Conservation (phyloP, 2,329 filamentous ascomycete species). For the Beauveria rudraprayagi region DNA sequence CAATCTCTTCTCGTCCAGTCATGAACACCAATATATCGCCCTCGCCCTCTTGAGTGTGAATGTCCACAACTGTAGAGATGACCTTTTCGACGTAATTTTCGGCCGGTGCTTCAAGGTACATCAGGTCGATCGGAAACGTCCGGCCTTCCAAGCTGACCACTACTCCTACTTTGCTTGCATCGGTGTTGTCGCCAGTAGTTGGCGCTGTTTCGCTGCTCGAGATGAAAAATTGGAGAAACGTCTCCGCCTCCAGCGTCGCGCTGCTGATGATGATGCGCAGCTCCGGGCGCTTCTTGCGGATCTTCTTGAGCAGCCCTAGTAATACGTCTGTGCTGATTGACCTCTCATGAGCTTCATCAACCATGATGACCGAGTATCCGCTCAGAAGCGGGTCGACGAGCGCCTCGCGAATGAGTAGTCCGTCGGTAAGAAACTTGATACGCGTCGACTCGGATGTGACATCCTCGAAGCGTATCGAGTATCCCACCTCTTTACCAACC, state of each 20-base stretch:
- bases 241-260: constrained; percentile 84
- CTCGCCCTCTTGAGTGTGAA: constrained; percentile 69
- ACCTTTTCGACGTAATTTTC: constrained; percentile 84
- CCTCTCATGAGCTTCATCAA: constrained; percentile 93
- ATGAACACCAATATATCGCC: constrained; percentile 90
- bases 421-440: constrained; percentile 95
- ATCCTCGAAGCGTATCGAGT: constrained; percentile 89
- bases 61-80: constrained; percentile 76
- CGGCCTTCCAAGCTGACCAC: constrained; percentile 84
- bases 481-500: constrained; percentile 84
- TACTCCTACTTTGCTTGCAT: constrained; percentile 22
- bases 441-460: constrained; percentile 74
- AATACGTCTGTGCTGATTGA: constrained; percentile 89
- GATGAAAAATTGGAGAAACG: constrained; percentile 73
- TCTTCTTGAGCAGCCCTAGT: constrained; percentile 90
- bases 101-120: constrained; percentile 69
- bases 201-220: constrained; percentile 26
- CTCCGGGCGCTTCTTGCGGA: constrained; percentile 69
- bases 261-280: constrained; percentile 86
- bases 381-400: constrained; percentile 86
- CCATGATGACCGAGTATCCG: constrained; percentile 92
- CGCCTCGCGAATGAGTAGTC: constrained; percentile 81
- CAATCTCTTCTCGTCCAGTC: constrained; percentile 89
- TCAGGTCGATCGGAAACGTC: constrained; percentile 78
- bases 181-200: constrained; percentile 21